Evolutionary conservation across 1,284 basidiomycete species (phyloP).

Genomic region (Calocybe gambosa): DNA sequence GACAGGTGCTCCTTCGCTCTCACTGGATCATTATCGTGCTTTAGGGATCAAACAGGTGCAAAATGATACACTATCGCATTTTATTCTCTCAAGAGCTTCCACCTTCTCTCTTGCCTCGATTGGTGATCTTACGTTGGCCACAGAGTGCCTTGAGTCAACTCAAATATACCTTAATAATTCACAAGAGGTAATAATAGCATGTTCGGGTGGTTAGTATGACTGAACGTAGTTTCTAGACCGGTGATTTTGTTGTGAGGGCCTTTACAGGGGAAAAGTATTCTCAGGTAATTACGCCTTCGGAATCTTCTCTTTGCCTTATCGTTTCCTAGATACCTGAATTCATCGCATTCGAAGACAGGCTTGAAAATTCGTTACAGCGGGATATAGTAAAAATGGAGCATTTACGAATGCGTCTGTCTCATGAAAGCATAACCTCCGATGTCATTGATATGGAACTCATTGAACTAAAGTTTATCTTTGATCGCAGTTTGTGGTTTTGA

Average conservation of each 20-base stretch:
- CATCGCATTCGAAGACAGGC: constrained; percentile 65
- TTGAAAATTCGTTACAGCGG: constrained; percentile 77
- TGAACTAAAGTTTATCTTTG: constrained; percentile 78
- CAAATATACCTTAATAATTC: constrained; percentile 75
- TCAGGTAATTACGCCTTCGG: constrained; percentile 38
- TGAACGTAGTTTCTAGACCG: constrained; percentile 44
- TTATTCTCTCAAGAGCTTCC: constrained; percentile 70
- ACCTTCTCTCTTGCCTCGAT: constrained; percentile 69
- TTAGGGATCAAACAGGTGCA: constrained; percentile 80
- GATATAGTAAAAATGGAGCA: constrained; percentile 76
- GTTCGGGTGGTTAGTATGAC: constrained; percentile 3
- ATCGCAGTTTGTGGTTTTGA: constrained; percentile 49
- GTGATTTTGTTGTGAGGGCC: constrained; percentile 72
- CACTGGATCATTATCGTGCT: constrained; percentile 69
- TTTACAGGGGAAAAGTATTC: constrained; percentile 75
- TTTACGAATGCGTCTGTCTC: constrained; percentile 73
- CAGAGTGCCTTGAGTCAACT: constrained; percentile 70
- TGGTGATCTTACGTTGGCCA: constrained; percentile 64
- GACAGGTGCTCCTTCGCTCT: constrained; percentile 60
- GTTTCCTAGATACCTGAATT: constrained; percentile 71
- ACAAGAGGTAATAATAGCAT: constrained; percentile 48
- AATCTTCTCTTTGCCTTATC: neutral
- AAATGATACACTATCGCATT: constrained; percentile 79
- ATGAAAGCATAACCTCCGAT: constrained; percentile 63
- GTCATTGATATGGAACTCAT: constrained; percentile 75